Percentiles rank a stretch among this genome's conserved stretches.
Evolutionary conservation across 306 rosid species (phyloP).

Genomic region (Sphenostylis stenocarpa): DNA sequence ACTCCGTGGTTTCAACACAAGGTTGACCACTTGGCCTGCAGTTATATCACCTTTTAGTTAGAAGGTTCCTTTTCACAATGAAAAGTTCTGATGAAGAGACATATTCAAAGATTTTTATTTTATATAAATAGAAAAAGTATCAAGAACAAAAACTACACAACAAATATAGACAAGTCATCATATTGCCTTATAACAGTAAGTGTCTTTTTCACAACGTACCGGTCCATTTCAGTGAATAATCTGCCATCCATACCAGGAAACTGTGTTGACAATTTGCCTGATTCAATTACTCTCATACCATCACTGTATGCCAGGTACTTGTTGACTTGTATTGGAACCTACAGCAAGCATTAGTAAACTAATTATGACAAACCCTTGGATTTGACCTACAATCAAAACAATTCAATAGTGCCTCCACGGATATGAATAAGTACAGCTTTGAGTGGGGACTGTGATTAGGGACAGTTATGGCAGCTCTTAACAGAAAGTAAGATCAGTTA

Average conservation of each 20-base stretch:
- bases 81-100: neutral
- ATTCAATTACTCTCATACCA: constrained; percentile 90
- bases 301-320: constrained; percentile 86
- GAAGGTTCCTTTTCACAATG: neutral
- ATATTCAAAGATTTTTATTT: constrained; percentile 4
- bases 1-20: constrained; percentile 81
- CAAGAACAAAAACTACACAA: neutral
- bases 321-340: constrained; percentile 98
- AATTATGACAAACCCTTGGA: neutral
- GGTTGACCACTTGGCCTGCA: constrained; percentile 93
- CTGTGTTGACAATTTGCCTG: constrained; percentile 67
- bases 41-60: constrained; percentile 21
- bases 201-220: constrained; percentile 43
- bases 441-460: neutral
- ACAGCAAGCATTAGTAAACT: constrained; percentile 16
- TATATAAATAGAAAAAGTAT: neutral
- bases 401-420: constrained; percentile 1
- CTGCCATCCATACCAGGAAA: constrained; percentile 73
- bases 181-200: neutral
- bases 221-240: constrained; percentile 80
- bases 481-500: too few relatives aligned
- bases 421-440: neutral
- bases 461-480: neutral
- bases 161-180: neutral
- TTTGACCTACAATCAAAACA: constrained; percentile 8